Percentiles rank a stretch among this genome's conserved stretches.
These are phyloP conservation scores for Sambucus nigra DNA, from an alignment of 129 eudicot species.

Conservation along the genomic window DNA sequence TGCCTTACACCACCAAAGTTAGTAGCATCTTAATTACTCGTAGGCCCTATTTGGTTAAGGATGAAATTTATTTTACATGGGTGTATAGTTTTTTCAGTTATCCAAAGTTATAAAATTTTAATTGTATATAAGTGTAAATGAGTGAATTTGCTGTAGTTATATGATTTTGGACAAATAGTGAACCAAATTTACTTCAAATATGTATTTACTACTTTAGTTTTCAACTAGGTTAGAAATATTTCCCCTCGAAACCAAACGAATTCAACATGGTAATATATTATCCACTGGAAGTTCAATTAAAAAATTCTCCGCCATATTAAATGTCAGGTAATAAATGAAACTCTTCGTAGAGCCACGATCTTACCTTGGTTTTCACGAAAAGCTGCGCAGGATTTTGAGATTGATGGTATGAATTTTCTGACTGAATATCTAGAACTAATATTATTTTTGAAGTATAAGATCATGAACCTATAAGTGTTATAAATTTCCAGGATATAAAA, in stretches of 20 bases:
- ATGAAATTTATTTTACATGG: no score
- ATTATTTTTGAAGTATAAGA: neutral
- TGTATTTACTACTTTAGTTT: no score
- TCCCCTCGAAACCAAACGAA: no score
- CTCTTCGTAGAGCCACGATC: slow-evolving; percentile 66
- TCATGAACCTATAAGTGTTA: neutral
- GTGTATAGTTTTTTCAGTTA: no score
- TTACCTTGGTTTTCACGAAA: slow-evolving; percentile 86
- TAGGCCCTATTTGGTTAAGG: no score
- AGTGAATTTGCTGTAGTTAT: no score
- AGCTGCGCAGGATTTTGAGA: slow-evolving; percentile 78
- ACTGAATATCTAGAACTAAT: neutral
- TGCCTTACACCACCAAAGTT: slow-evolving; percentile 73
- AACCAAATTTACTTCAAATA: no score
- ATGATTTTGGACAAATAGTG: no score
- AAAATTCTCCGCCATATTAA: neutral
- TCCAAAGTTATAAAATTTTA: no score
- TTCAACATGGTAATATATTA: neutral
- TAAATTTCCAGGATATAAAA: slow-evolving; percentile 33
- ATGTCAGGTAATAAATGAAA: slow-evolving; percentile 57
- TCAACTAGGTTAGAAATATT: no score
- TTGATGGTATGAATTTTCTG: slow-evolving; percentile 35
- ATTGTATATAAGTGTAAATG: no score
- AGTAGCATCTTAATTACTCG: slow-evolving; percentile 5
- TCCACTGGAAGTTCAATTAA: neutral